phyloP scores from a whole-genome alignment of 495 filamentous ascomycete genomes.

The Neurospora tetraspora region DNA sequence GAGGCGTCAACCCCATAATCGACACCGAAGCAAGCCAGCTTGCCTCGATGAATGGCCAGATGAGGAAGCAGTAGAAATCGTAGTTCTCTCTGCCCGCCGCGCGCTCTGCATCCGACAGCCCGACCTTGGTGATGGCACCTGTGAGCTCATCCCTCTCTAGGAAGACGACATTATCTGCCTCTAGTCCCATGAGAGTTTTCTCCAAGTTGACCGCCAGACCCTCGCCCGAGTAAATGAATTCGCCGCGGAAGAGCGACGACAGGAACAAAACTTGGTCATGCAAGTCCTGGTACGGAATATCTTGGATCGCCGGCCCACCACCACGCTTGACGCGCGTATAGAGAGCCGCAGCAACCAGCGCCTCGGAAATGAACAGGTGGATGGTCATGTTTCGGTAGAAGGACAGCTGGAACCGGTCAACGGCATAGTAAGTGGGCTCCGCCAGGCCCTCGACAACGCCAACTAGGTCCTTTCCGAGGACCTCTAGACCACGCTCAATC shows the following conservation, averaged over 20 bases:
- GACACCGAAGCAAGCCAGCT: slow-evolving; percentile 84
- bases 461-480: slow-evolving; percentile 80
- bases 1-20: slow-evolving; percentile 75
- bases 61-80: slow-evolving; percentile 96
- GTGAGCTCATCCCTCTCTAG: slow-evolving; percentile 45
- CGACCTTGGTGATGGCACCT: slow-evolving; percentile 51
- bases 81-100: slow-evolving; percentile 78
- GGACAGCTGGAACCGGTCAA: slow-evolving; percentile 90
- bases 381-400: slow-evolving; percentile 99
- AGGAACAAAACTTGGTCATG: slow-evolving; percentile 75
- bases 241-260: slow-evolving; percentile 84
- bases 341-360: slow-evolving; percentile 77
- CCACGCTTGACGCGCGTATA: slow-evolving; percentile 85
- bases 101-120: slow-evolving; percentile 67
- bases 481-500: slow-evolving; percentile 83
- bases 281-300: slow-evolving; percentile 62
- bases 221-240: slow-evolving; percentile 92
- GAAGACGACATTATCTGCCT: slow-evolving; percentile 69
- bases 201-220: slow-evolving; percentile 71
- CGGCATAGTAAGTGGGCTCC: slow-evolving; percentile 85
- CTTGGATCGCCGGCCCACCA: slow-evolving; percentile 68
- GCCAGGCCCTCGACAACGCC: slow-evolving; percentile 66
- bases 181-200: slow-evolving; percentile 63
- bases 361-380: slow-evolving; percentile 89
- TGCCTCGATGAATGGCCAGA: slow-evolving; percentile 96